Conservation (phyloP, 352 stramenopile genomes). For the Globisporangium perplexum region DNA sequence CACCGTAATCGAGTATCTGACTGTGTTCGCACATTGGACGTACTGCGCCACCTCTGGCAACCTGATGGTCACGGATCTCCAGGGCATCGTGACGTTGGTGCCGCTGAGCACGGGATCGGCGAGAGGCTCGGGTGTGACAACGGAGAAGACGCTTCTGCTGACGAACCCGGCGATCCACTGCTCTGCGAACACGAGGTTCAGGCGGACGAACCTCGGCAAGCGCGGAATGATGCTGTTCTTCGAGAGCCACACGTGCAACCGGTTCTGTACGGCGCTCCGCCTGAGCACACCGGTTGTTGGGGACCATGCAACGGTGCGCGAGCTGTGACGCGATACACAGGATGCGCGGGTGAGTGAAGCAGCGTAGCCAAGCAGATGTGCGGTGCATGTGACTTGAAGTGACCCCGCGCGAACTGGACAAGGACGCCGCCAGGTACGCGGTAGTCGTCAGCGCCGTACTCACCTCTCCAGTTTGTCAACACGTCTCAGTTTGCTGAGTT, state of each 20-base stretch:
- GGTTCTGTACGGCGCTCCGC: conserved; percentile 2
- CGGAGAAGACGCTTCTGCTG: conserved; percentile 2
- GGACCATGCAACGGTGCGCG: neutral
- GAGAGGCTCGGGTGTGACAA: neutral
- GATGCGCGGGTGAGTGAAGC: too few relatives aligned
- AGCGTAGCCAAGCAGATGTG: too few relatives aligned
- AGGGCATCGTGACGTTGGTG: conserved; percentile 19
- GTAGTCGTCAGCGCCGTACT: too few relatives aligned
- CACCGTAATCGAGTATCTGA: neutral
- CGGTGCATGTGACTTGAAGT: too few relatives aligned
- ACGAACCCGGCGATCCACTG: conserved; percentile 16
- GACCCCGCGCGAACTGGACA: too few relatives aligned
- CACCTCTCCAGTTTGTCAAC: too few relatives aligned
- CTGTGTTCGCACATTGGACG: conserved; percentile 18
- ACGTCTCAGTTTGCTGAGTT: too few relatives aligned
- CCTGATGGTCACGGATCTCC: conserved; percentile 42
- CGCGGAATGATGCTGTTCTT: conserved; percentile 13
- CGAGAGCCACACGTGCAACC: conserved; percentile 10
- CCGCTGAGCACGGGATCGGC: neutral
- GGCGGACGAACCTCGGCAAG: conserved; percentile 8
- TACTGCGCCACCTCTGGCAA: conserved; percentile 19
- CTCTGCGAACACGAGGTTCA: conserved; percentile 5
- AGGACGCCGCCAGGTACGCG: too few relatives aligned
- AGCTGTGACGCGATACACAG: too few relatives aligned
- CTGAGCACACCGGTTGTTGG: neutral